Percentiles rank a stretch among this genome's conserved stretches.
Evolutionary conservation across 352 stramenopile species (phyloP).

Genomic region (Phytophthora kernoviae): DNA sequence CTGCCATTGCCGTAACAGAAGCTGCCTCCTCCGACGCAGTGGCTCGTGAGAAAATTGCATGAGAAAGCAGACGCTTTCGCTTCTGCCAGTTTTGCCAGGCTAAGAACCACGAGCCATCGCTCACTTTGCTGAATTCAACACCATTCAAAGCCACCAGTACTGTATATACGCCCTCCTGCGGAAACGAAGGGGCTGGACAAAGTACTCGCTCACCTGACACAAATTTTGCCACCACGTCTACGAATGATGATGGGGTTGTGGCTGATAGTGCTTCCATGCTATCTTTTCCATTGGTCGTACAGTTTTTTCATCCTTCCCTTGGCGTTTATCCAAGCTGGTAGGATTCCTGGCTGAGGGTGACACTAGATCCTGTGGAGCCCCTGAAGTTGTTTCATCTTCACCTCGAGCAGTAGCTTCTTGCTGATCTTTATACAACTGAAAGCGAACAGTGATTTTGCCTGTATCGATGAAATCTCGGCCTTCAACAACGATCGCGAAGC

Average conservation of each 20-base stretch:
- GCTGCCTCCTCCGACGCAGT: constrained; percentile 14
- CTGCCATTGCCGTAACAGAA: constrained; percentile 23
- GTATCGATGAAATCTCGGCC: constrained; percentile 72
- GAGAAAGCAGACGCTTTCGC: constrained; percentile 52
- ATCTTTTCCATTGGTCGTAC: background rate
- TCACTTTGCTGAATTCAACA: constrained; percentile 64
- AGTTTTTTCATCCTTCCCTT: constrained; percentile 2
- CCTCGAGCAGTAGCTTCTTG: constrained; percentile 10
- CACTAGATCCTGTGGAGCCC: background rate
- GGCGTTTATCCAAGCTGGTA: constrained; percentile 12
- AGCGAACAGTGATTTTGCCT: constrained; percentile 59
- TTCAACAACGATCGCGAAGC: constrained; percentile 62
- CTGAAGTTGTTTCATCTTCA: constrained; percentile 14
- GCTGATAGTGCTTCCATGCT: background rate
- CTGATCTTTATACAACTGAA: constrained; percentile 46
- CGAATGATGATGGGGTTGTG: constrained; percentile 6
- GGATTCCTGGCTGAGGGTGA: background rate
- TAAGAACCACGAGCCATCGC: constrained; percentile 67
- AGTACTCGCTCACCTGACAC: constrained; percentile 52
- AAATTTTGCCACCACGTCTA: constrained; percentile 43
- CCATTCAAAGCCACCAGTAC: constrained; percentile 71
- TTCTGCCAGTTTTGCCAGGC: constrained; percentile 89
- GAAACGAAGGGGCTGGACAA: constrained; percentile 55
- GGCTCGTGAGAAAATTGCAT: constrained; percentile 39
- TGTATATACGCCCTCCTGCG: constrained; percentile 68